These are phyloP conservation scores for Backusella psychrophila DNA, from an alignment of 192 early-diverging fungal species.

Conservation along the genomic window DNA sequence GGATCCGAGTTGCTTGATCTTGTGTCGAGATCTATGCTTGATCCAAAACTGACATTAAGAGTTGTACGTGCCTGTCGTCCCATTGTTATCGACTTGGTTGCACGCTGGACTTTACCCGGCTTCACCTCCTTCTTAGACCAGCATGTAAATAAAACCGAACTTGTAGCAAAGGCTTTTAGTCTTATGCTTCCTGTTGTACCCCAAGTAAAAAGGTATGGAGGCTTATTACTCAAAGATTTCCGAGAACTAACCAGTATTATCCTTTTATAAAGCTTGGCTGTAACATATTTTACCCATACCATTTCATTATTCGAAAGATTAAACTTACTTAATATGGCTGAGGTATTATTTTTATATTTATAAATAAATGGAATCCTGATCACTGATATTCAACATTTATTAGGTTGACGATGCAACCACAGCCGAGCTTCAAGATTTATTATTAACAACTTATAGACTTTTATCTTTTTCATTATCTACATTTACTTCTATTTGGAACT, in stretches of 20 bases:
- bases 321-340: slow-evolving; percentile 17
- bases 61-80: slow-evolving; percentile 64
- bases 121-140: slow-evolving; percentile 28
- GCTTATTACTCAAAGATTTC: not conserved
- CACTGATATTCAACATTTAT: not conserved
- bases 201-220: slow-evolving; percentile 62
- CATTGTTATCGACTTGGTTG: slow-evolving; percentile 76
- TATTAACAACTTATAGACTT: slow-evolving; percentile 53
- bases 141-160: slow-evolving; percentile 36
- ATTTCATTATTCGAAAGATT: slow-evolving; percentile 53
- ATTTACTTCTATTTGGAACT: slow-evolving; percentile 54
- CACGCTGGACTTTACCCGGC: slow-evolving; percentile 61
- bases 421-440: slow-evolving; percentile 36
- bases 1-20: slow-evolving; percentile 21
- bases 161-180: slow-evolving; percentile 55
- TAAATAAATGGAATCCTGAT: not conserved
- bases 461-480: slow-evolving; percentile 46
- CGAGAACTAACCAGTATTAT: not conserved
- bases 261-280: slow-evolving; percentile 47
- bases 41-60: slow-evolving; percentile 22
- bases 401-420: slow-evolving; percentile 9
- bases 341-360: not conserved
- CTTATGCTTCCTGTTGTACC: slow-evolving; percentile 64
- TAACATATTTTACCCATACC: slow-evolving; percentile 51
- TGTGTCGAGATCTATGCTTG: slow-evolving; percentile 21